Conservation (phyloP, 345 rosid genomes). For the Citrus trifoliata region DNA sequence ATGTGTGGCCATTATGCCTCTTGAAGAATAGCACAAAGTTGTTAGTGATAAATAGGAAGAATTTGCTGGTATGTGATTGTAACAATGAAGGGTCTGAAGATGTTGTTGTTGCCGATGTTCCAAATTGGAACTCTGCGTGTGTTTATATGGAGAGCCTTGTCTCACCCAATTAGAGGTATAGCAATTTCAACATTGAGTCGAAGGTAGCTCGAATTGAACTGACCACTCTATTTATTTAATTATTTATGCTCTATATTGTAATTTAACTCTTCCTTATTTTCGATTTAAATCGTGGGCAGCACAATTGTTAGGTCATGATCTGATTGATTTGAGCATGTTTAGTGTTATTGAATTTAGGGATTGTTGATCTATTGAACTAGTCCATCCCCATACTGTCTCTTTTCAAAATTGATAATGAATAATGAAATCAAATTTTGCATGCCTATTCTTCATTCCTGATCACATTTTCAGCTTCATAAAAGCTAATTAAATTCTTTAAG, state of each 20-base stretch:
- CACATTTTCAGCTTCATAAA: no score
- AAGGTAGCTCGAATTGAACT: background rate
- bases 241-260: background rate
- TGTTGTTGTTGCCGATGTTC: background rate
- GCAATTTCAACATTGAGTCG: background rate
- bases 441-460: no score
- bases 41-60: background rate
- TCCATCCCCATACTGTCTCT: no score
- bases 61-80: background rate
- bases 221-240: background rate
- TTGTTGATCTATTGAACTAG: no score
- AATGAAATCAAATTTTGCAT: no score
- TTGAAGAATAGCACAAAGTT: background rate
- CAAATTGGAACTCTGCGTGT: background rate
- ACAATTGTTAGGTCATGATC: no score
- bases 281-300: background rate
- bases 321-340: no score
- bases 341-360: no score
- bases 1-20: background rate
- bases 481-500: no score
- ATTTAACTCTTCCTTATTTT: background rate
- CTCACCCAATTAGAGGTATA: background rate
- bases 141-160: slow-evolving; percentile 6
- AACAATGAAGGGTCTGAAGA: background rate
- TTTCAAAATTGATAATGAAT: no score